These are phyloP conservation scores for Centaurea solstitialis DNA, from an alignment of 129 eudicot species.

Conservation along the genomic window DNA sequence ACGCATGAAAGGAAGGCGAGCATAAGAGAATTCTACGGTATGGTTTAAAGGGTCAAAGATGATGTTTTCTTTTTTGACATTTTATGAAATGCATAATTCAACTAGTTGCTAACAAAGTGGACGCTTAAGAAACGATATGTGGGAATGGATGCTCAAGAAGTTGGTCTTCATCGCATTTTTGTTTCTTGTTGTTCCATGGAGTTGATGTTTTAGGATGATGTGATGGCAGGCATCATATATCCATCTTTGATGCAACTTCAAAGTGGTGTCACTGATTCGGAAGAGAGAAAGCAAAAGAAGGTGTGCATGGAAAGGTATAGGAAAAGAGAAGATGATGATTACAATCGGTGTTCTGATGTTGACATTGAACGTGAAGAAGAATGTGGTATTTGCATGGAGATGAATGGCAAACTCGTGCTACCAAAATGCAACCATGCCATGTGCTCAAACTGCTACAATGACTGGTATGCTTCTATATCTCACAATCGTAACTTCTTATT, in stretches of 20 bases:
- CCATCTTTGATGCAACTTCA: conserved; percentile 81
- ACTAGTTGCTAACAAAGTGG: background rate
- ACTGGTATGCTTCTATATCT: conserved; percentile 48
- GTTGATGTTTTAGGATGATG: conserved; percentile 10
- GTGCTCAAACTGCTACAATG: conserved; percentile 76
- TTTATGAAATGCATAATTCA: background rate
- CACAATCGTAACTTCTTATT: background rate
- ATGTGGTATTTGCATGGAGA: conserved; percentile 84
- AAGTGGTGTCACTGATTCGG: conserved; percentile 68
- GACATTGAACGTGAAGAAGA: conserved; percentile 76
- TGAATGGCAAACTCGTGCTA: conserved; percentile 66
- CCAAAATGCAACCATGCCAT: conserved; percentile 72
- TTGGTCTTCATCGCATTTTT: background rate
- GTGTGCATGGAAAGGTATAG: conserved; percentile 67
- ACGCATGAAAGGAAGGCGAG: conserved; percentile 92
- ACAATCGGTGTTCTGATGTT: conserved; percentile 44
- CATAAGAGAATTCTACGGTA: conserved; percentile 88
- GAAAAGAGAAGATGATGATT: conserved; percentile 61
- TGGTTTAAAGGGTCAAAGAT: conserved; percentile 1
- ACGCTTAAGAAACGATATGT: too few relatives aligned
- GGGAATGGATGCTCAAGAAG: background rate
- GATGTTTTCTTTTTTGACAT: background rate
- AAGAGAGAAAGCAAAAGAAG: conserved; percentile 63
- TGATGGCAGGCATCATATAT: conserved; percentile 56
- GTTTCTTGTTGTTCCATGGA: background rate